Evolutionary conservation across 2,329 filamentous ascomycete genomes (phyloP).

Genomic region (Ophiostoma tasmaniense): DNA sequence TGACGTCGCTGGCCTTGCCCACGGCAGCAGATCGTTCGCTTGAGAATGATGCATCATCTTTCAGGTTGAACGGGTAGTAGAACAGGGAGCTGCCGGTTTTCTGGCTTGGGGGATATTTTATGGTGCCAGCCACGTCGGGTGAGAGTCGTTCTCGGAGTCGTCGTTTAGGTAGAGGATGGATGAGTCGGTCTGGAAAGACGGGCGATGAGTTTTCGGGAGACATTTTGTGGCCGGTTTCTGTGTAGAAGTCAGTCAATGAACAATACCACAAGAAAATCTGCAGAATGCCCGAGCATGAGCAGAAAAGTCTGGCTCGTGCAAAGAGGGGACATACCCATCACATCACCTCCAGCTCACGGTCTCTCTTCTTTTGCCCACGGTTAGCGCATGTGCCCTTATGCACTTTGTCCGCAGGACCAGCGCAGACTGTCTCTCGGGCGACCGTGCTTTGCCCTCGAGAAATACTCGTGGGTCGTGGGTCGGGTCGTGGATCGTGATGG

Average conservation of each 20-base stretch:
- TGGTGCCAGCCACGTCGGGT: slow-evolving; percentile 71
- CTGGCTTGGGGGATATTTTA: slow-evolving; percentile 73
- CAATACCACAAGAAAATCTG: not conserved
- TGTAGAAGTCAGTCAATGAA: not conserved
- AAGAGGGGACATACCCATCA: slow-evolving; percentile 18
- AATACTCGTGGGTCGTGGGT: not conserved
- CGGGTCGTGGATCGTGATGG: not conserved
- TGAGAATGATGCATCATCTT: slow-evolving; percentile 34
- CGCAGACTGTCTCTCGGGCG: not conserved
- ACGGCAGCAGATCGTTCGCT: slow-evolving; percentile 34
- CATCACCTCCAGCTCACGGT: slow-evolving; percentile 15
- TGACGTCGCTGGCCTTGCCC: not conserved
- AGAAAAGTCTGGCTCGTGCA: slow-evolving; percentile 7
- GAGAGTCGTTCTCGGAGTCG: slow-evolving; percentile 81
- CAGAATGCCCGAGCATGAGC: not conserved
- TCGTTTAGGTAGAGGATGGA: slow-evolving; percentile 83
- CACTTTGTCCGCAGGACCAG: not conserved
- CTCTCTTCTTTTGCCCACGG: slow-evolving; percentile 7
- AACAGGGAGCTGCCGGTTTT: slow-evolving; percentile 66
- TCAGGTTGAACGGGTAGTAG: slow-evolving; percentile 57
- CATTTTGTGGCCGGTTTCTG: slow-evolving; percentile 46
- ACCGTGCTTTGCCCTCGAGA: not conserved
- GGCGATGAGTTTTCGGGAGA: slow-evolving; percentile 69
- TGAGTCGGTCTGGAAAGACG: slow-evolving; percentile 80
- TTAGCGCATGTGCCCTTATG: slow-evolving; percentile 15